Conservation (phyloP, 352 stramenopile species). For the Blastocystis sp. region DNA sequence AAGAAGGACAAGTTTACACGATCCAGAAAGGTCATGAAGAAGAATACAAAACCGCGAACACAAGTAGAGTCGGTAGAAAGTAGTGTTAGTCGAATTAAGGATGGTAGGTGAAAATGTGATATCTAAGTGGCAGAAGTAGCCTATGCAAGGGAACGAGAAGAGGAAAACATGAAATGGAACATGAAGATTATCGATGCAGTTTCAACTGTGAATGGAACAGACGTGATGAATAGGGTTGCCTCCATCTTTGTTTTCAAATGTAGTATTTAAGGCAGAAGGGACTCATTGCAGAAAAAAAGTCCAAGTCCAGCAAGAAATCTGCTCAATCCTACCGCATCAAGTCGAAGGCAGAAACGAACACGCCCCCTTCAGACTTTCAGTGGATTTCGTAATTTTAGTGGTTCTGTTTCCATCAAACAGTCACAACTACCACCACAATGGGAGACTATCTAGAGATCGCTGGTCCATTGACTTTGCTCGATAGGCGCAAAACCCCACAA, state of each 20-base stretch:
- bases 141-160: conserved; percentile 10
- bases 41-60: conserved; percentile 25
- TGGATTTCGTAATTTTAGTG: conserved; percentile 42
- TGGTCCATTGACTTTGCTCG: background rate
- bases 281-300: background rate
- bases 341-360: background rate
- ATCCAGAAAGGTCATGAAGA: conserved; percentile 56
- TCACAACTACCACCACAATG: background rate
- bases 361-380: background rate
- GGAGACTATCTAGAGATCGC: background rate
- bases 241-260: background rate
- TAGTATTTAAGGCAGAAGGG: conserved; percentile 47
- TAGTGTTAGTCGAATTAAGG: background rate
- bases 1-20: background rate
- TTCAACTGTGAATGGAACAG: conserved; percentile 6
- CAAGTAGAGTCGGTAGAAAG: background rate
- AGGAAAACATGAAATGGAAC: conserved; percentile 47
- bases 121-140: background rate
- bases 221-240: conserved; percentile 7
- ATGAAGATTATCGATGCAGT: conserved; percentile 55
- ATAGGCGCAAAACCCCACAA: background rate
- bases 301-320: background rate
- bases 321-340: conserved; percentile 12
- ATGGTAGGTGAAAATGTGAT: background rate
- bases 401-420: background rate